Evolutionary conservation across 2,329 filamentous ascomycete genomes (phyloP).

Genomic region (Nigrospora oryzae): DNA sequence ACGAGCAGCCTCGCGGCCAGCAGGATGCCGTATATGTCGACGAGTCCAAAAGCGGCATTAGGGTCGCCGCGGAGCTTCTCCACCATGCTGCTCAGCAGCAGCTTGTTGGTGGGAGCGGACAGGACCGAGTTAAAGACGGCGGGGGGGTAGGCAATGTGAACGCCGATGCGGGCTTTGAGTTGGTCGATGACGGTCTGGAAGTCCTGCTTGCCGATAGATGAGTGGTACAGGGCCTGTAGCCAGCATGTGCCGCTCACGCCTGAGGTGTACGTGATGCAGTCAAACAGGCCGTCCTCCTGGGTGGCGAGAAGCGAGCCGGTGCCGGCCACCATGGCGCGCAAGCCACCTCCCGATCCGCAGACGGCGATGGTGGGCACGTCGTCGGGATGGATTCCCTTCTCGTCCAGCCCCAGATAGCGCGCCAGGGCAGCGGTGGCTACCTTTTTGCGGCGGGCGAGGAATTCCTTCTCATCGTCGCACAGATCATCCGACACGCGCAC

Average conservation of each 20-base stretch:
- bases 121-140: slow-evolving; percentile 72
- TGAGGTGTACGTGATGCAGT: slow-evolving; percentile 90
- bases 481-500: slow-evolving; percentile 77
- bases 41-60: slow-evolving; percentile 75
- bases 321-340: slow-evolving; percentile 84
- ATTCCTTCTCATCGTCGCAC: slow-evolving; percentile 75
- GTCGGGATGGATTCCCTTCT: slow-evolving; percentile 78
- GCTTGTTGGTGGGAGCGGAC: slow-evolving; percentile 89
- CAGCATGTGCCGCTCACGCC: slow-evolving; percentile 96
- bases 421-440: slow-evolving; percentile 68
- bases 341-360: slow-evolving; percentile 86
- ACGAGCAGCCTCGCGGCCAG: slow-evolving; percentile 79
- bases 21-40: slow-evolving; percentile 86
- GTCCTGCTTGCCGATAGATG: slow-evolving; percentile 62
- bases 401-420: slow-evolving; percentile 69
- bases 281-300: slow-evolving; percentile 80
- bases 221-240: slow-evolving; percentile 83
- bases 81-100: slow-evolving; percentile 76
- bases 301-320: slow-evolving; percentile 80
- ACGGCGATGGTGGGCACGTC: slow-evolving; percentile 91
- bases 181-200: slow-evolving; percentile 71
- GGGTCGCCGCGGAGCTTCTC: slow-evolving; percentile 85
- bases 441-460: slow-evolving; percentile 58
- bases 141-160: slow-evolving; percentile 90
- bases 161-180: slow-evolving; percentile 72